Evolutionary conservation across 192 early-diverging fungal genomes (phyloP), one percentile per base, ranked within the genome.

Genomic region (Entomortierella beljakovae): DNA sequence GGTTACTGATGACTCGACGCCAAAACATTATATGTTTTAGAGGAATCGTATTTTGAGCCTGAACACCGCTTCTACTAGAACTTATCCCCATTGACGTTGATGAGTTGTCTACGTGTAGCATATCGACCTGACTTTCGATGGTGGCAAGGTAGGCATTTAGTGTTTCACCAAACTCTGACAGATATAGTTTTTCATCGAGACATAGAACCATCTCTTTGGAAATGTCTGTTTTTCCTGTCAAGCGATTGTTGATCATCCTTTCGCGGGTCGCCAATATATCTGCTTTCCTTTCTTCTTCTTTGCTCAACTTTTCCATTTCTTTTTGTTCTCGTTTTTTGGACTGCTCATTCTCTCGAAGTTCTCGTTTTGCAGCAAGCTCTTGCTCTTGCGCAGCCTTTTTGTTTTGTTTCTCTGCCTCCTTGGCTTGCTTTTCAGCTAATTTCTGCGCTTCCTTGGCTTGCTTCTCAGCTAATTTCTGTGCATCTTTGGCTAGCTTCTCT

Each of bases 141-240:
- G 56, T 1, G 3, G 28, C 18, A 28, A 68, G 49, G 55, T 79
- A 79, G 11, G 48, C 29, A 22, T 77, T 35, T 13, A 85, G 22
- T 1, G 71, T 37, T 16, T 70, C 15, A 7, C 86, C 86, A 26
- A 76, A 33, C 6, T 52, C 38, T 13, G 84, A 66, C 0, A 38
- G 11, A 18, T 67, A 40, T 15, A 88, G 72, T 29, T 64, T 58
- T 0, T 71, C 38, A 26, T 85, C 84, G 4, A 85, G 54, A 25
- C 80, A 71, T 0, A 88, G 25, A 34, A 85, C 79, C 55, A 85
- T 83, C 55, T 88, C 86, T 33, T 84, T 72, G 10, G 81, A 37
- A 0, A 35, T 54, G 11, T 85, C 65, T 0, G 49, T 60, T 15
- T 80, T 66, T 25, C 29, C 59, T 6, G 63, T 72, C 3, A 84